Percentiles rank a stretch among this genome's conserved stretches.
These are phyloP conservation scores for Didymellaceae sp. DNA, from an alignment of 2,329 filamentous ascomycete species.

Conservation along the genomic window DNA sequence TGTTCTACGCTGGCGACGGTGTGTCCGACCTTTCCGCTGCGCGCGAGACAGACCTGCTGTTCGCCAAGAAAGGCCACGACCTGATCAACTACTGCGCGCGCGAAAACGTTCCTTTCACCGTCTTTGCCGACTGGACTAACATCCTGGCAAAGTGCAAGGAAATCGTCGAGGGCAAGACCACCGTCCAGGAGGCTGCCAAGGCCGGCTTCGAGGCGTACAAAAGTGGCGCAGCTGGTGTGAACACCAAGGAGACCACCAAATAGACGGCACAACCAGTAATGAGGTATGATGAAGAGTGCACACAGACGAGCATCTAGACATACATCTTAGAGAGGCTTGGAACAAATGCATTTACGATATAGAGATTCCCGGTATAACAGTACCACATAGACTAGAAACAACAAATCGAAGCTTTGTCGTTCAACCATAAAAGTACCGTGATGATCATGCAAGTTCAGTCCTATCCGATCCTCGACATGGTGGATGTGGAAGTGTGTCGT, in stretches of 20 bases:
- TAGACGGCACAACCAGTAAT: conserved; percentile 11
- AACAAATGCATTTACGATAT: conserved; percentile 13
- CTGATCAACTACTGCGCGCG: conserved; percentile 86
- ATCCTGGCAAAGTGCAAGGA: conserved; percentile 79
- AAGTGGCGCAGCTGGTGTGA: conserved; percentile 51
- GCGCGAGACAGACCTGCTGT: conserved; percentile 88
- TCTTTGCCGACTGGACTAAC: conserved; percentile 82
- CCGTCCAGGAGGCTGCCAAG: conserved; percentile 71
- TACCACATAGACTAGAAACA: conserved; percentile 3
- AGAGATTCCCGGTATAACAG: conserved; percentile 18
- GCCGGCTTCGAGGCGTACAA: conserved; percentile 57
- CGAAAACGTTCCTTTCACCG: conserved; percentile 84
- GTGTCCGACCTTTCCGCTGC: conserved; percentile 92
- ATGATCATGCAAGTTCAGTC: no score
- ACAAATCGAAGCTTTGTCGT: background rate
- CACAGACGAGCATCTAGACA: background rate
- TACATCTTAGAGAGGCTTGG: conserved; percentile 1
- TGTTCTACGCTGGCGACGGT: conserved; percentile 96
- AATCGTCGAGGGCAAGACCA: conserved; percentile 74
- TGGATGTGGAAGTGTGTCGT: no score
- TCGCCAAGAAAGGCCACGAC: conserved; percentile 91
- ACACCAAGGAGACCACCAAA: conserved; percentile 22
- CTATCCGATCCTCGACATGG: no score
- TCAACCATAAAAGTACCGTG: no score
- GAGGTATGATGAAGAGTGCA: no score